These are phyloP conservation scores for Chalciporus sphaerocephalus DNA, from an alignment of 768 basidiomycete species.

Conservation along the genomic window DNA sequence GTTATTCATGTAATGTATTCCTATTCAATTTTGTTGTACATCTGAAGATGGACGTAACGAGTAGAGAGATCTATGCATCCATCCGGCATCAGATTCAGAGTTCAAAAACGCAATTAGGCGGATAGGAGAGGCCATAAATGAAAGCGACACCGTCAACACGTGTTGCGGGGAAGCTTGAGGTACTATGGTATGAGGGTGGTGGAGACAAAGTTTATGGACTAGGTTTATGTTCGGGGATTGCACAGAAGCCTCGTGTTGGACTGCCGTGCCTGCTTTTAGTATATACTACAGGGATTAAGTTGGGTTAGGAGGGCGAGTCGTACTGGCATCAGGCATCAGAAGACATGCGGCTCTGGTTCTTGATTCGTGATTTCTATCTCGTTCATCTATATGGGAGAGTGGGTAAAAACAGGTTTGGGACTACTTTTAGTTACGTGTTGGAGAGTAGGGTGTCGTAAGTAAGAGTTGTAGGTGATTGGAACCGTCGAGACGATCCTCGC, in stretches of 20 bases:
- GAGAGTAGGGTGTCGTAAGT: too few species aligned
- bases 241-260: constrained; percentile 22
- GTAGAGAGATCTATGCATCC: constrained; percentile 4
- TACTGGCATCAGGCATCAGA: too few species aligned
- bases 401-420: constrained; percentile 5
- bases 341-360: too few species aligned
- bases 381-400: constrained; percentile 9
- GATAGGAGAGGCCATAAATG: constrained; percentile 19
- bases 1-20: constrained; percentile 8
- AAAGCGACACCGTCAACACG: constrained; percentile 14
- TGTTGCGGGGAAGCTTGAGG: constrained; percentile 25
- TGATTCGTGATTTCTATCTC: background rate
- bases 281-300: too few species aligned
- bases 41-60: too few species aligned
- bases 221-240: constrained; percentile 17
- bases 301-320: too few species aligned
- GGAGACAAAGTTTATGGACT: constrained; percentile 14
- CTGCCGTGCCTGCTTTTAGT: too few species aligned
- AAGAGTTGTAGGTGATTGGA: too few species aligned
- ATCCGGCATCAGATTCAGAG: too few species aligned
- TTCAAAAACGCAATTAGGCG: too few species aligned
- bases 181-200: background rate
- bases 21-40: too few species aligned
- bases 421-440: background rate
- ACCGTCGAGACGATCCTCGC: constrained; percentile 5